Evolutionary conservation across 116 monocot species (phyloP), one percentile per base, ranked within the genome.

Genomic region (Posidonia oceanica): DNA sequence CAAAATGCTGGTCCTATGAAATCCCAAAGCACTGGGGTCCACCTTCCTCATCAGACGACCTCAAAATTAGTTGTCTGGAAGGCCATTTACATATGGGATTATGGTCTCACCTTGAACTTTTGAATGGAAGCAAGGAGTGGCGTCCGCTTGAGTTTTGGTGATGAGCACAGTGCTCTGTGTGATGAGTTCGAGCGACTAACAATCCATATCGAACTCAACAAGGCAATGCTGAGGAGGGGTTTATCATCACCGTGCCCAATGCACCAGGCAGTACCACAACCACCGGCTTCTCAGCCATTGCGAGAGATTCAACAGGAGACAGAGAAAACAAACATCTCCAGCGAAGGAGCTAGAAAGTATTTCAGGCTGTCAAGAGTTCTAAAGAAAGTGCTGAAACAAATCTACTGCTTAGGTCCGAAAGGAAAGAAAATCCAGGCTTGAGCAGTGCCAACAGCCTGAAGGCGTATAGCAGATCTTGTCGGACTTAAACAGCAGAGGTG

Each of bases 151-250:
- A 71, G 59, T 36, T 71, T 71, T 17, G 71, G 71, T n/a, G 71
- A 71, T 59, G 66, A 42, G 36, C 63, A 48, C 2, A 48, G 48
- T 7, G 48, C 48, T 10, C 8, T 48, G 7, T 48, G 48, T 48
- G 78, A 78, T 44, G 73, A 74, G 42, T 78, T 63, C 22, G 78
- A 78, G 63, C 5, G 68, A 61, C 52, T 72, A 14, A 64, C 62
- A 10, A 60, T 73, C 21, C 55, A 79, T 58, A 66, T 70, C 39
- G 51, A 74, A 8, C 56, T 74, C 29, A 69, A 54, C 64, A 36
- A 18, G 52, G 65, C 70, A 1, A 74, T 70, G 38, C 36, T 74
- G 13, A 23, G 64, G 56, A 62, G 74, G 40, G 64, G 70, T 16
- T 64, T 64, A 42, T 79, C 79, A 14, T 60, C 62, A 15, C 70